A percentile compares a stretch with the other conserved stretches of the same genome.
These are phyloP conservation scores for Cytospora chrysosperma DNA, from an alignment of 2,329 filamentous ascomycete genomes.

Conservation along the genomic window DNA sequence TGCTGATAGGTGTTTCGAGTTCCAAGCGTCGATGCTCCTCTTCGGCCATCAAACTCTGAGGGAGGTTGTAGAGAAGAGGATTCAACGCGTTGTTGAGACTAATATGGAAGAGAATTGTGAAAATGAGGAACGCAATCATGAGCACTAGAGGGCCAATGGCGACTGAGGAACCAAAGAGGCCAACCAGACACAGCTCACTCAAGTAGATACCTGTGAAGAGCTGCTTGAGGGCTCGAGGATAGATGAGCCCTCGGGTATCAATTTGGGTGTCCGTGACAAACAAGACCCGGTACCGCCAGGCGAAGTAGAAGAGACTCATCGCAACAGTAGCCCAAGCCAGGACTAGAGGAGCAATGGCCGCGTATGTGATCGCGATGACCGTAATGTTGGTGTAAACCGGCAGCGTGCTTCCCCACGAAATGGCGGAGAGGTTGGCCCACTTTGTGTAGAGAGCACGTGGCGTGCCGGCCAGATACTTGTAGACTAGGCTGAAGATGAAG, in stretches of 20 bases:
- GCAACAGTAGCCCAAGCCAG: conserved; percentile 79
- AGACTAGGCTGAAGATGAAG: conserved; percentile 69
- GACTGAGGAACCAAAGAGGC: conserved; percentile 71
- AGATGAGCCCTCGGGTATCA: conserved; percentile 85
- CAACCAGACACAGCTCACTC: conserved; percentile 77
- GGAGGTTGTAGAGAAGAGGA: conserved; percentile 76
- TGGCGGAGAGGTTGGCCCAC: conserved; percentile 70
- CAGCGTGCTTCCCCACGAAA: conserved; percentile 82
- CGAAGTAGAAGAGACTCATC: conserved; percentile 77
- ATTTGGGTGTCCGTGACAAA: conserved; percentile 81
- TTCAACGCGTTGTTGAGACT: conserved; percentile 70
- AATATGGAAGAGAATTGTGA: conserved; percentile 74
- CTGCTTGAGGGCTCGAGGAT: conserved; percentile 84
- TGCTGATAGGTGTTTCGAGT: conserved; percentile 25
- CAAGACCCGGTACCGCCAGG: conserved; percentile 87
- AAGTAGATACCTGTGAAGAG: conserved; percentile 83
- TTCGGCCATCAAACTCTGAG: conserved; percentile 62
- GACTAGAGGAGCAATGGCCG: conserved; percentile 81
- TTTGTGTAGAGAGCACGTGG: conserved; percentile 78
- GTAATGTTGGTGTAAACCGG: conserved; percentile 80
- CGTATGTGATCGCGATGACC: conserved; percentile 81
- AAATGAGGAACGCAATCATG: conserved; percentile 74
- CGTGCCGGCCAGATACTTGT: conserved; percentile 71
- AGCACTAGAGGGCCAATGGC: conserved; percentile 69
- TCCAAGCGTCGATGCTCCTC: conserved; percentile 38